phyloP scores from a whole-genome alignment of 2,329 filamentous ascomycete genomes.

The Neonectria ditissima region DNA sequence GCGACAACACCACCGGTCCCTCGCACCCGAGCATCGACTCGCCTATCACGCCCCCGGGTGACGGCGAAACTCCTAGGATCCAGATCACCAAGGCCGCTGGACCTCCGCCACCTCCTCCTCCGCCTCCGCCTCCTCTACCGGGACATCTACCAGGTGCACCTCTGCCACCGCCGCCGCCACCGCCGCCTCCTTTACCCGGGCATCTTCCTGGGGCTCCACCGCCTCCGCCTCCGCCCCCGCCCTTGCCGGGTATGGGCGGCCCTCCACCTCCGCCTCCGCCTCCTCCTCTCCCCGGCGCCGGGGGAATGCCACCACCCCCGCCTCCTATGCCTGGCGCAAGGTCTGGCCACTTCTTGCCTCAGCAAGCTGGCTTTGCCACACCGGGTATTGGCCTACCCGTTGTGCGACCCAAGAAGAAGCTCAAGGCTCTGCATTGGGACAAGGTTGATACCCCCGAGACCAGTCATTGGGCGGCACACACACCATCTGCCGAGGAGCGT shows the following conservation, averaged over 20 bases:
- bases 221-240: constrained; percentile 60
- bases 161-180: constrained; percentile 52
- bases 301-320: constrained; percentile 62
- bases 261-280: constrained; percentile 53
- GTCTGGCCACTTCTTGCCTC: constrained; percentile 81
- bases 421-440: constrained; percentile 99
- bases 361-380: constrained; percentile 67
- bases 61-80: constrained; percentile 70
- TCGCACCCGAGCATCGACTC: constrained; percentile 81
- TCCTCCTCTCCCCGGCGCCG: constrained; percentile 57
- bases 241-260: constrained; percentile 53
- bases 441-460: constrained; percentile 94
- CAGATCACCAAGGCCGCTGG: constrained; percentile 62
- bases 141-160: constrained; percentile 47
- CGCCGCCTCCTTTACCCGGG: constrained; percentile 56
- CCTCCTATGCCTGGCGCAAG: constrained; percentile 76
- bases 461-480: constrained; percentile 91
- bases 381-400: constrained; percentile 77
- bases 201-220: constrained; percentile 55
- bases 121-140: constrained; percentile 55
- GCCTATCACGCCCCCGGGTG: constrained; percentile 74
- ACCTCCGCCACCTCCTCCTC: constrained; percentile 53
- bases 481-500: constrained; percentile 86
- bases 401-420: constrained; percentile 96
- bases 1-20: constrained; percentile 77